Evolutionary conservation across 306 rosid species (phyloP).

Genomic region (Pyrus betulifolia): DNA sequence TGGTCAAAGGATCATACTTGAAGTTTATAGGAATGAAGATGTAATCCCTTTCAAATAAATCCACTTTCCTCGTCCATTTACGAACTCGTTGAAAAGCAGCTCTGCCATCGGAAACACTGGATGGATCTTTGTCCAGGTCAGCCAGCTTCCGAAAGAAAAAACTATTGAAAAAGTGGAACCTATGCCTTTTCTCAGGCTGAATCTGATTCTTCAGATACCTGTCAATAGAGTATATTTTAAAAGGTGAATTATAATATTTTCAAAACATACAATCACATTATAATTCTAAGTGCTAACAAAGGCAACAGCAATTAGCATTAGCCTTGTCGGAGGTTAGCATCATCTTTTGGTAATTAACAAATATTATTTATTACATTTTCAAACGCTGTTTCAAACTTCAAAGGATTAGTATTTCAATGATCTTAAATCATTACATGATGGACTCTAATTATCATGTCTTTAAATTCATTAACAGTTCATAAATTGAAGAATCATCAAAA

Average conservation of each 20-base stretch:
- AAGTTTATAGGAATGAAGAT: constrained; percentile 92
- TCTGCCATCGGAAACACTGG: constrained; percentile 78
- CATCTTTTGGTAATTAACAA: background rate
- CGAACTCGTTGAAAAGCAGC: constrained; percentile 95
- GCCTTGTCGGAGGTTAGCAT: background rate
- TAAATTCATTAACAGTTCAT: background rate
- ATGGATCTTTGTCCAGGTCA: constrained; percentile 94
- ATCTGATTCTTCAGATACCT: constrained; percentile 83
- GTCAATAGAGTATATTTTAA: constrained; percentile 10
- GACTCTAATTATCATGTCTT: background rate
- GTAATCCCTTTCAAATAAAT: constrained; percentile 79
- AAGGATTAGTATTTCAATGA: background rate
- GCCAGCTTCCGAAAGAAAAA: constrained; percentile 95
- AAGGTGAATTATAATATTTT: background rate
- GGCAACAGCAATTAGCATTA: background rate
- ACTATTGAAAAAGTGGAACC: constrained; percentile 87
- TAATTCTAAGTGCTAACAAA: background rate
- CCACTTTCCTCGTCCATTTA: constrained; percentile 93
- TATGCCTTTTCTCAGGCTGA: constrained; percentile 53
- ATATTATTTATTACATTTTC: background rate
- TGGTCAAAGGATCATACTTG: constrained; percentile 47
- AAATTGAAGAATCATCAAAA: background rate
- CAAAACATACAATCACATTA: background rate
- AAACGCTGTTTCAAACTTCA: background rate
- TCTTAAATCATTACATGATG: background rate